Evolutionary conservation across 129 eudicot genomes (phyloP), one percentile per base, ranked within the genome.

Genomic region (Chrysanthemum lavandulifolium): DNA sequence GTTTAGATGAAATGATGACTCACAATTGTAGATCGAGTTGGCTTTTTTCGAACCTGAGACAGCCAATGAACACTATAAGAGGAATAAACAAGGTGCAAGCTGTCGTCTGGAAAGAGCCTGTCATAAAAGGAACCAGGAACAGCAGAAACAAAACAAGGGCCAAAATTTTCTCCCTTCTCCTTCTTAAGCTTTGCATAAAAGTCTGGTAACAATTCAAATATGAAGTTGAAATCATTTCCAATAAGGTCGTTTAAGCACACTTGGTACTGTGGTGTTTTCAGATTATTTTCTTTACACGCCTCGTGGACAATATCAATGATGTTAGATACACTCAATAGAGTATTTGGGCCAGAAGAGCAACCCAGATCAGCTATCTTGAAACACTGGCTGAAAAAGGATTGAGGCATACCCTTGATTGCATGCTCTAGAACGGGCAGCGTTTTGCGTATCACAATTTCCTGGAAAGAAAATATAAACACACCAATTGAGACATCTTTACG

Each of bases 71-170:
- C 66, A 50, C 78, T 58, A 23, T 70, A 72, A 25, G 79, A 72
- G 4, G 67, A 62, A 23, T 62, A 47, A 29, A 62, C 67, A 62
- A 62, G 48, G 47, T 62, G 48, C 67, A 45, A 58, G 8, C 61
- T 68, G 5, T 74, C 19, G 16, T 27, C 36, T 19, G 83, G 80
- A 23, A 82, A 82, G 16, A 82, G 74, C 66, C 86, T 78, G 15
- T 61, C 73, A 57, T 82, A 82, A 61, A 73, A 78, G 36, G 82
- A 78, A 29, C 86, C 83, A 2, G 86, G 86, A 56, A 67, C 69
- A 13, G 71, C 83, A 2, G 79, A 78, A 60, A 82, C 65, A 65
- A 78, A 82, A 72, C 82, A 73, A 19, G 51, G 21, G 15, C 65
- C 65, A 51, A 73, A 68, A 0, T 10, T 5, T 14, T 54, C 48